Evolutionary conservation across 2,329 filamentous ascomycete species (phyloP).

Genomic region (Pezicula rhizophila): DNA sequence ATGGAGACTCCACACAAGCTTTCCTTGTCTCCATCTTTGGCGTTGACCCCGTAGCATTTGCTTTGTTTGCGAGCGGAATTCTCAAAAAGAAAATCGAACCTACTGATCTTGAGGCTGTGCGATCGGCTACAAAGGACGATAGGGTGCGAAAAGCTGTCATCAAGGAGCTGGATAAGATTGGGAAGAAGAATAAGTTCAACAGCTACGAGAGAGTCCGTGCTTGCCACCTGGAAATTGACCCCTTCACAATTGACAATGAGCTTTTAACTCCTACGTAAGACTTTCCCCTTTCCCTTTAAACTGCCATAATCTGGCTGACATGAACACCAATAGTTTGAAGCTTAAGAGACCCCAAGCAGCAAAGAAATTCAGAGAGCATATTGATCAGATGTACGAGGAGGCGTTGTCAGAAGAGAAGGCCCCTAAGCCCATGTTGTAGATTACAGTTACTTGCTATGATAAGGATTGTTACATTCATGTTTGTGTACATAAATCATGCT

Average conservation of each 20-base stretch:
- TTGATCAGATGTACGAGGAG: constrained; percentile 28
- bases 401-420: constrained; percentile 22
- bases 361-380: constrained; percentile 37
- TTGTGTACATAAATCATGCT: no score
- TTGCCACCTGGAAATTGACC: constrained; percentile 72
- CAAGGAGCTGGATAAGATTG: constrained; percentile 72
- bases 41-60: constrained; percentile 78
- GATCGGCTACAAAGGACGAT: constrained; percentile 59
- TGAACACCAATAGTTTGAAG: constrained; percentile 48
- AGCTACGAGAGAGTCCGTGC: constrained; percentile 80
- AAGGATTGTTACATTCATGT: not conserved
- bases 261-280: constrained; percentile 80
- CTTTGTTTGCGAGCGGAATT: constrained; percentile 71
- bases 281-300: not conserved
- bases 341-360: constrained; percentile 64
- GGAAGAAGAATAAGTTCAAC: constrained; percentile 81
- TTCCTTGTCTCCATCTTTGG: constrained; percentile 83
- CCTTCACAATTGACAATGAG: constrained; percentile 90
- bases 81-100: constrained; percentile 60
- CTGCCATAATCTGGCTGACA: not conserved
- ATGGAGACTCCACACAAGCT: constrained; percentile 80
- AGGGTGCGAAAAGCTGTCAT: constrained; percentile 70
- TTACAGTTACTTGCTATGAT: not conserved
- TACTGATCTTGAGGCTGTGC: constrained; percentile 61
- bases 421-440: constrained; percentile 42